Conservation (phyloP, 495 filamentous ascomycete genomes). For the Xylaria palmicola region DNA sequence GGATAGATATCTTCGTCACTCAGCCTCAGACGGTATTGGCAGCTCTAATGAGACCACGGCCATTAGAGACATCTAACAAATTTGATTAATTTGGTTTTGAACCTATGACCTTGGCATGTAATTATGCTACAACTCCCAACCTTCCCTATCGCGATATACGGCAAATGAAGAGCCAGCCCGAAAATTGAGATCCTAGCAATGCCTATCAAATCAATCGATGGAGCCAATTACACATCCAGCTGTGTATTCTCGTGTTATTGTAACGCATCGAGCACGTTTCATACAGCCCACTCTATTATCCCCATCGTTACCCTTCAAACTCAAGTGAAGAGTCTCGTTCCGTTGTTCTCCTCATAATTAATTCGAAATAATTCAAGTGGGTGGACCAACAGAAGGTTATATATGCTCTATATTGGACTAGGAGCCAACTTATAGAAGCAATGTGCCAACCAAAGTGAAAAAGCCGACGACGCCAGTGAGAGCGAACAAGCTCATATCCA, state of each 20-base stretch:
- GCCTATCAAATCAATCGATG: constrained; percentile 9
- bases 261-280: neutral
- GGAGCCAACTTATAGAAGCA: constrained; percentile 50
- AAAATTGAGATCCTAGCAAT: constrained; percentile 10
- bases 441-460: constrained; percentile 64
- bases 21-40: neutral
- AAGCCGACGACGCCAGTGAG: constrained; percentile 54
- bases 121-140: constrained; percentile 3
- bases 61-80: neutral
- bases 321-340: neutral
- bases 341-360: constrained; percentile 1
- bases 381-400: neutral
- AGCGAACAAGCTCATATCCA: constrained; percentile 55
- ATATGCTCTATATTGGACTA: neutral
- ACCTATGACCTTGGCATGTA: neutral
- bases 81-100: neutral
- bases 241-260: neutral
- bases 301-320: neutral
- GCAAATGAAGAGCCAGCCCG: neutral
- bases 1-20: neutral
- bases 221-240: constrained; percentile 14
- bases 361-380: neutral
- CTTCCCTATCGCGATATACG: neutral
- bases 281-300: neutral
- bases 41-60: neutral